Percentiles rank a stretch among this genome's conserved stretches.
These are phyloP conservation scores for Xylaria acuta DNA, from an alignment of 495 filamentous ascomycete species.

Conservation along the genomic window DNA sequence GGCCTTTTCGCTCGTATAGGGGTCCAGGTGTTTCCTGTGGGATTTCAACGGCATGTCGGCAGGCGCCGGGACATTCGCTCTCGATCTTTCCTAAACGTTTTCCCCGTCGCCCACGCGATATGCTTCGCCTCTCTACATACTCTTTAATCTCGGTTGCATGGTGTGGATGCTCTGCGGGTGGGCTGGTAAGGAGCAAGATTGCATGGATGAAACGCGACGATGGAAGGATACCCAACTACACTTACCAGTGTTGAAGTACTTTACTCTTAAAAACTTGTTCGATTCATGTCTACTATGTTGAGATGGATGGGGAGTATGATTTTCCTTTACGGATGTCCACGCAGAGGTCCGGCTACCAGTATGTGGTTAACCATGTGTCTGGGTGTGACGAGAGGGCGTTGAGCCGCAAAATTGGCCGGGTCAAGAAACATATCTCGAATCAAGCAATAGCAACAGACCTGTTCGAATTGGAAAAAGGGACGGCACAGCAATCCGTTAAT, in stretches of 20 bases:
- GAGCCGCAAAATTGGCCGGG: constrained; percentile 32
- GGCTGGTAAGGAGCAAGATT: constrained; percentile 41
- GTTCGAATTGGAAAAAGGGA: constrained; percentile 35
- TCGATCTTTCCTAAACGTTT: constrained; percentile 43
- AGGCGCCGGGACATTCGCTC: constrained; percentile 44
- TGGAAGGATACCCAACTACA: constrained; percentile 43
- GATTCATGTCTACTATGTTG: constrained; percentile 42
- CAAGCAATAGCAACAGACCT: constrained; percentile 26
- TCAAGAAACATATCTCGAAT: constrained; percentile 28
- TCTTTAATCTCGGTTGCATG: constrained; percentile 40
- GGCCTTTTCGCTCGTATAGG: constrained; percentile 28
- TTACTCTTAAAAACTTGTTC: constrained; percentile 31
- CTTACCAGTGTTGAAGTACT: constrained; percentile 38
- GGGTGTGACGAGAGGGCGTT: constrained; percentile 33
- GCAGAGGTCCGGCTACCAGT: constrained; percentile 40
- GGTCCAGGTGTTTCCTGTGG: constrained; percentile 29
- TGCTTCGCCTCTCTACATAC: constrained; percentile 27
- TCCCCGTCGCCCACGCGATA: constrained; percentile 44
- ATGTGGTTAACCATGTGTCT: constrained; percentile 21
- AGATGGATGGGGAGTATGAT: constrained; percentile 31
- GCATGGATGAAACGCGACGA: constrained; percentile 45
- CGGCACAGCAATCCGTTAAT: constrained; percentile 31
- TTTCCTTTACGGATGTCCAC: constrained; percentile 29
- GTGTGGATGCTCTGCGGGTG: constrained; percentile 33
- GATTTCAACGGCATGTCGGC: constrained; percentile 33